Evolutionary conservation across 345 rosid species (phyloP).

Genomic region (Syzygium oleosum): DNA sequence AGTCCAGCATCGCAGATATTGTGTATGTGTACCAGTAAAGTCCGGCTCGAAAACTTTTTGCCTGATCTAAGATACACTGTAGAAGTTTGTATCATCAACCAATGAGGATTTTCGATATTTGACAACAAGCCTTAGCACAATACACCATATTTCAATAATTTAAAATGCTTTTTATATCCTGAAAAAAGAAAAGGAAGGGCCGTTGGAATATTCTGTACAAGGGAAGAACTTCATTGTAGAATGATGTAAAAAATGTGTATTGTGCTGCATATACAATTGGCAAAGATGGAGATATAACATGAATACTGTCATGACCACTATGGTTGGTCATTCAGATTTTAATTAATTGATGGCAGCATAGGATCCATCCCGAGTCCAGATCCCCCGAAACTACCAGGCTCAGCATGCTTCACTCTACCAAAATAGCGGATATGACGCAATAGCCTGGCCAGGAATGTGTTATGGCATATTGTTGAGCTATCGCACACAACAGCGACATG

Average conservation of each 20-base stretch:
- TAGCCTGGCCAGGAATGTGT: slow-evolving; percentile 83
- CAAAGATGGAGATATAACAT: background rate
- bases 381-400: slow-evolving; percentile 70
- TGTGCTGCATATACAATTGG: background rate
- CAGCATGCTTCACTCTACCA: slow-evolving; percentile 87
- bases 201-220: background rate
- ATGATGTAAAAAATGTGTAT: background rate
- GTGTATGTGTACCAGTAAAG: background rate
- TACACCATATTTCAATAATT: background rate
- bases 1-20: background rate
- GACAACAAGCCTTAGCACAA: background rate
- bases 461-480: slow-evolving; percentile 91
- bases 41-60: background rate
- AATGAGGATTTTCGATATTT: background rate
- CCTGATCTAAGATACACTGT: background rate
- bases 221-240: background rate
- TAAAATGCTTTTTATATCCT: background rate
- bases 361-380: slow-evolving; percentile 91
- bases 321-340: background rate
- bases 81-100: background rate
- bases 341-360: slow-evolving; percentile 74
- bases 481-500: slow-evolving; percentile 92
- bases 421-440: slow-evolving; percentile 79
- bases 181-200: background rate
- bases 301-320: background rate